Base-by-base conservation (phyloP, 257 asterid species). In the Mitragyna speciosa region DNA sequence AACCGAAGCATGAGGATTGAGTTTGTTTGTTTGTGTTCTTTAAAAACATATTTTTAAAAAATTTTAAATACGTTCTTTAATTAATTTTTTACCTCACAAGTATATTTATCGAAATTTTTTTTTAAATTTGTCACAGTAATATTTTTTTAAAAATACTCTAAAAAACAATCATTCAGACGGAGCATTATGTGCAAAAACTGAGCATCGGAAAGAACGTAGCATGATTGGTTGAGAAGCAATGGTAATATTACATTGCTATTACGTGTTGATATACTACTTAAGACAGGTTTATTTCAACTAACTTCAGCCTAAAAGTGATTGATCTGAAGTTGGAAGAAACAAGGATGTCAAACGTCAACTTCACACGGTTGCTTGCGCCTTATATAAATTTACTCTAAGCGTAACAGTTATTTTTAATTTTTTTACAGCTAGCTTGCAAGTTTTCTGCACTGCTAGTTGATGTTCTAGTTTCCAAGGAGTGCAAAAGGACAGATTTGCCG, bases 251-350 rank as follows among this genome's bases (percentile, higher is more conserved):
- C 0, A 24, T 61, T 59, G 24, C 15, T 56, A 20, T 24, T 56
- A 56, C 12, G 17, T 56, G 30, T 0, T 45, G 5, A 47, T 47
- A 28, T n/a, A 70, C 84, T 15, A 15, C 24, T 66, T 66, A 28
- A 63, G 69, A 64, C 12, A 20, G 39, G 12, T 20, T 80, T 47
- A 51, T 59, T 84, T 73, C 85, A 85, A 80, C 86, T 76, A 85
- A 79, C 49, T n/a, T 36, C 65, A 81, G 73, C 87, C 85, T 78
- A 80, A 76, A 73, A 73, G 26, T 31, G 48, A 33, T 17, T 2
- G 45, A 74, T 39, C 79, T 74, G 65, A 78, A 26, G 20, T 70
- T 45, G 31, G 24, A 65, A 5, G 70, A 19, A 16, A 16, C 26
- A 16, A 67, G 12, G 6, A 7, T 6, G 0, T 2, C 12, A 67